Evolutionary conservation across 2,329 filamentous ascomycete genomes (phyloP).

Genomic region (Stachybotrys elegans): DNA sequence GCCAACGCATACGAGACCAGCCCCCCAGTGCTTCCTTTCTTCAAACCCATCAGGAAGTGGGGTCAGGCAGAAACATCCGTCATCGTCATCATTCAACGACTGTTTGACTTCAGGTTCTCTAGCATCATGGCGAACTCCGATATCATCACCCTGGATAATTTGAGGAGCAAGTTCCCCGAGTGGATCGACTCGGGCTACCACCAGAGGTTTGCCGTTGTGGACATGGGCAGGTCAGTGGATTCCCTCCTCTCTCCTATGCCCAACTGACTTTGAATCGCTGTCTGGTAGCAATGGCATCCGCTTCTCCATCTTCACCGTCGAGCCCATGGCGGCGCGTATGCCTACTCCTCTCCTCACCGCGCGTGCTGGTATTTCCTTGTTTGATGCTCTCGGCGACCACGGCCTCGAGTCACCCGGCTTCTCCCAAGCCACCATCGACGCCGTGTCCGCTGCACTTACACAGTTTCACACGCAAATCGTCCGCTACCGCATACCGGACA

Average conservation of each 20-base stretch:
- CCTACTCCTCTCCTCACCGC: slow-evolving; percentile 74
- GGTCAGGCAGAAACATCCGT: no score
- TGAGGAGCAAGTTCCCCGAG: slow-evolving; percentile 40
- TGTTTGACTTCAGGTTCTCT: no score
- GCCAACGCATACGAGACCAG: no score
- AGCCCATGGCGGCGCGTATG: slow-evolving; percentile 64
- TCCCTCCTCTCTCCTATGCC: neutral
- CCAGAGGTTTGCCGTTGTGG: slow-evolving; percentile 52
- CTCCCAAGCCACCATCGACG: slow-evolving; percentile 50
- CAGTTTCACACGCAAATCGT: slow-evolving; percentile 68
- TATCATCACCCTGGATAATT: slow-evolving; percentile 47
- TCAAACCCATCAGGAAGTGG: no score
- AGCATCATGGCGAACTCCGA: slow-evolving; percentile 29
- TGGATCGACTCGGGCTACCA: slow-evolving; percentile 42
- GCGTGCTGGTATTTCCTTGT: slow-evolving; percentile 77
- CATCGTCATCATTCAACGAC: no score
- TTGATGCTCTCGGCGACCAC: slow-evolving; percentile 65
- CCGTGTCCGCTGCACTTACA: slow-evolving; percentile 62
- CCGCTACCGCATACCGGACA: slow-evolving; percentile 60
- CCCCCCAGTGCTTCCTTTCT: no score
- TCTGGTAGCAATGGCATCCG: slow-evolving; percentile 81
- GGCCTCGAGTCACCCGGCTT: slow-evolving; percentile 36
- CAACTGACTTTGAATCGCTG: slow-evolving; percentile 3
- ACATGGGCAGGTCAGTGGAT: slow-evolving; percentile 57
- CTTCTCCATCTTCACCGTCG: slow-evolving; percentile 82